These are phyloP conservation scores for Globisporangium nagaii DNA, from an alignment of 352 stramenopile species.

Conservation along the genomic window DNA sequence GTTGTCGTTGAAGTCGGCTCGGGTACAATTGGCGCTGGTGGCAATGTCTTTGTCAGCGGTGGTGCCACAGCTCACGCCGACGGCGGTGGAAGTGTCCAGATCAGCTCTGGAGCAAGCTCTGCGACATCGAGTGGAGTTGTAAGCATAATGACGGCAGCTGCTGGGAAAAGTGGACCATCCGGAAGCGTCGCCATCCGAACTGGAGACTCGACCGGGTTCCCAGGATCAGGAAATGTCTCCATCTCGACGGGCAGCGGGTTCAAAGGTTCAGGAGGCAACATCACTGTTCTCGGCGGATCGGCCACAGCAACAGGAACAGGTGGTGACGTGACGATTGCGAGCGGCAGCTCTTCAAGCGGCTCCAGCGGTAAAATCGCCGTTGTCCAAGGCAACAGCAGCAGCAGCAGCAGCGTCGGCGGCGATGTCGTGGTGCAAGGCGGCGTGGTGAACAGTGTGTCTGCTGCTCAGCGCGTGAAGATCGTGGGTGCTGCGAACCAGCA, in stretches of 20 bases:
- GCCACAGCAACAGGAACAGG: slow-evolving; percentile 15
- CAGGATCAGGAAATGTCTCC: slow-evolving; percentile 59
- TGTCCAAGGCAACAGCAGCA: slow-evolving; percentile 5
- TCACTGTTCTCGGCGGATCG: slow-evolving; percentile 30
- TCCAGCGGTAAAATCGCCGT: neutral
- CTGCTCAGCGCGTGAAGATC: slow-evolving; percentile 4
- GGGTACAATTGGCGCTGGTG: slow-evolving; percentile 36
- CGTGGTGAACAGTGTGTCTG: slow-evolving; percentile 12
- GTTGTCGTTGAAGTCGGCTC: slow-evolving; percentile 47
- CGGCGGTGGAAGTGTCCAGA: slow-evolving; percentile 44
- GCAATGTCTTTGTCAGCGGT: slow-evolving; percentile 33
- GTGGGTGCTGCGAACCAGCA: slow-evolving; percentile 4
- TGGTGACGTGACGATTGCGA: slow-evolving; percentile 20
- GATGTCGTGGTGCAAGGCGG: slow-evolving; percentile 30
- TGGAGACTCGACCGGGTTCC: slow-evolving; percentile 35
- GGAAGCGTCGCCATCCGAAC: slow-evolving; percentile 74
- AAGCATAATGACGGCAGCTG: slow-evolving; percentile 37
- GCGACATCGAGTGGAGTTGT: slow-evolving; percentile 44
- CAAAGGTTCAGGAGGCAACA: slow-evolving; percentile 49
- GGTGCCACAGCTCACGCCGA: slow-evolving; percentile 35
- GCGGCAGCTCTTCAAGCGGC: slow-evolving; percentile 9
- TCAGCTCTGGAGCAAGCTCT: slow-evolving; percentile 50
- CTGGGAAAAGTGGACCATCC: slow-evolving; percentile 56
- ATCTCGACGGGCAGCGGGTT: slow-evolving; percentile 50
- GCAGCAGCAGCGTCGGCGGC: slow-evolving; percentile 17